Evolutionary conservation across 352 stramenopile genomes (phyloP), one percentile per base, ranked within the genome.

Genomic region (Pythium brachiatum): DNA sequence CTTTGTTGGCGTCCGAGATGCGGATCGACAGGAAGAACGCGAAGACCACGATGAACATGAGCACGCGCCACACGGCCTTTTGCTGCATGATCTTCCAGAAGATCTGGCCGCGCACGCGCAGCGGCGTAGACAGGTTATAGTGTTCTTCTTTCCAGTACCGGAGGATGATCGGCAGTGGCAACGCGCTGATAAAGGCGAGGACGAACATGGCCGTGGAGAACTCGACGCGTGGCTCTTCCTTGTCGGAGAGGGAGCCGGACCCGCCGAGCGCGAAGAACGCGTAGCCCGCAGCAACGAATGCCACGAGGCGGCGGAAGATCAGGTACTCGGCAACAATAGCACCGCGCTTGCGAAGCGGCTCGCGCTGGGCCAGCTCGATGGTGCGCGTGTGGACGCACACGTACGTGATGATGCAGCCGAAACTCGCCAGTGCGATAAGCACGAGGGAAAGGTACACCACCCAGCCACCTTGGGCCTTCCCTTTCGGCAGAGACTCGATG

Each of bases 51-150:
- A 84, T 81, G 57, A 80, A 80, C 62, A 68, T 64, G 57, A 80
- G 60, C 27, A 75, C 50, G 38, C 66, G 62, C 73, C 73, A 80
- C 59, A 80, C 73, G 0, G 70, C 73, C 53, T 78, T 76, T 29
- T 79, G 73, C 62, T 81, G 70, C 69, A 76, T 77, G 63, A 78
- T 81, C 53, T 75, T 74, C 68, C 70, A 80, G 53, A 78, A 78
- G 57, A 78, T 78, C 34, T 69, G 60, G 11, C 53, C 54, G 21
- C 70, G 73, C 27, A 76, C 64, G 41, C 62, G 58, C 32, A 81
- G 60, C 25, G 73, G 69, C 29, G 63, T 74, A 20, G 70, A 53
- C 6, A 78, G 51, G 47, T 66, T 71, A 64, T 78, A 78, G 32
- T 62, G 32, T n/a, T 78, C 67, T 25, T 80, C 70, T 13, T 69